These are phyloP conservation scores for Cercospora brassicicola DNA, from an alignment of 2,329 filamentous ascomycete species.

Conservation along the genomic window DNA sequence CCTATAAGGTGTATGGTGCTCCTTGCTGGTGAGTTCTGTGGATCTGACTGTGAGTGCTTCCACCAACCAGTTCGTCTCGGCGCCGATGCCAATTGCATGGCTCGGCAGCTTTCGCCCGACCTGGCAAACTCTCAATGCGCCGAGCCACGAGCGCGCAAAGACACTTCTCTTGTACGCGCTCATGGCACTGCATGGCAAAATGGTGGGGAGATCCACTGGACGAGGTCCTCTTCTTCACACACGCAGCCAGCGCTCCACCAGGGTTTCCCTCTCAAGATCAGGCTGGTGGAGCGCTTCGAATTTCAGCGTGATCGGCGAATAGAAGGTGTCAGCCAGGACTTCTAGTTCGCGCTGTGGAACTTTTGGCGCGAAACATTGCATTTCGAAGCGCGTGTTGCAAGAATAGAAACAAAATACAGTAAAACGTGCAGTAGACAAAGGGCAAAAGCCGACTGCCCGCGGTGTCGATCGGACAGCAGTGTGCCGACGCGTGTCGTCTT, in stretches of 20 bases:
- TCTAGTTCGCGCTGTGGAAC: constrained; percentile 1
- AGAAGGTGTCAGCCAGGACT: constrained; percentile 1
- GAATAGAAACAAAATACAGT: background rate
- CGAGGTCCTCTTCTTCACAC: background rate
- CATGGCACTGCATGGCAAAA: background rate
- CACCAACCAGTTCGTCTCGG: background rate
- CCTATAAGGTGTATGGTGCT: no score
- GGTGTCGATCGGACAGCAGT: background rate
- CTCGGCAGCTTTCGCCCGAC: background rate
- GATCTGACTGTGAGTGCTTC: background rate
- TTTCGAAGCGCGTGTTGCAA: background rate
- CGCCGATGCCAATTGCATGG: background rate
- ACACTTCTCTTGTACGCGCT: background rate
- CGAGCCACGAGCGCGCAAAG: background rate
- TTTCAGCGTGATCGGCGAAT: constrained; percentile 7
- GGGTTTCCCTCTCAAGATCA: background rate
- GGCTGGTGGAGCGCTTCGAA: background rate
- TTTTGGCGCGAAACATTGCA: background rate
- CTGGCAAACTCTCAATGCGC: background rate
- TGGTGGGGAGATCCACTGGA: background rate
- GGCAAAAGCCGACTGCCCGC: background rate
- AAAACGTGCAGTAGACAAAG: background rate
- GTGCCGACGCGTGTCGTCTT: constrained; percentile 7
- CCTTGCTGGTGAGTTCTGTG: background rate
- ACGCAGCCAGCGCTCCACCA: background rate